Percentiles rank a stretch among this genome's conserved stretches.
Evolutionary conservation across 768 basidiomycete genomes (phyloP).

Genomic region (Russula brevipes): DNA sequence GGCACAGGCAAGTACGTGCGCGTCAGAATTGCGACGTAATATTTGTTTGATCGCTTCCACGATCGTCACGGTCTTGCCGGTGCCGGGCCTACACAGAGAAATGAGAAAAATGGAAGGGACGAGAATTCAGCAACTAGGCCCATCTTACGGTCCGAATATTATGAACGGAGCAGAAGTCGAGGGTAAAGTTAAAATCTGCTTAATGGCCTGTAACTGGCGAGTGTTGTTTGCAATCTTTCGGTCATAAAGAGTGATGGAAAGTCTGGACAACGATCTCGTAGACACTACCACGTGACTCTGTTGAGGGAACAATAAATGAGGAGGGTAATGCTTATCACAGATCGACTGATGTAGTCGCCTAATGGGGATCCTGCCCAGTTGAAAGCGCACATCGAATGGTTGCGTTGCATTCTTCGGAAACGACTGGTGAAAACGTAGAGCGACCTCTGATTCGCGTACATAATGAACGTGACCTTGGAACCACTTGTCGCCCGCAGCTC

Average conservation of each 20-base stretch:
- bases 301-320: slow-evolving; percentile 4
- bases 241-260: not conserved
- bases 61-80: slow-evolving; percentile 63
- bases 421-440: not conserved
- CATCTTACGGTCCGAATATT: slow-evolving; percentile 58
- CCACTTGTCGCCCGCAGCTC: slow-evolving; percentile 1
- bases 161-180: slow-evolving; percentile 45
- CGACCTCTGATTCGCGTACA: not conserved
- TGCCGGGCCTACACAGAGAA: slow-evolving; percentile 46
- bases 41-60: slow-evolving; percentile 61
- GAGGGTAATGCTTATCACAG: not conserved
- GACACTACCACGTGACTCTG: not conserved
- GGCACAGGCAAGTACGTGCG: slow-evolving; percentile 56
- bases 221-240: slow-evolving; percentile 2
- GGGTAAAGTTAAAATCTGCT: not conserved
- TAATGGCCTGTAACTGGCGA: slow-evolving; percentile 6
- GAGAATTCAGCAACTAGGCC: not conserved
- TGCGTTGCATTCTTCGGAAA: not conserved
- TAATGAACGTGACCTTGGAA: slow-evolving; percentile 15
- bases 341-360: slow-evolving; percentile 43
- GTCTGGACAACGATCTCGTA: not conserved
- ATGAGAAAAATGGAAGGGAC: not conserved
- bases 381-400: slow-evolving; percentile 35
- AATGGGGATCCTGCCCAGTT: slow-evolving; percentile 48
- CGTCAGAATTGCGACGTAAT: slow-evolving; percentile 37